A percentile compares a stretch with the other conserved stretches of the same genome.
Evolutionary conservation across 768 basidiomycete species (phyloP).

Genomic region (Pleurotus sapidus): DNA sequence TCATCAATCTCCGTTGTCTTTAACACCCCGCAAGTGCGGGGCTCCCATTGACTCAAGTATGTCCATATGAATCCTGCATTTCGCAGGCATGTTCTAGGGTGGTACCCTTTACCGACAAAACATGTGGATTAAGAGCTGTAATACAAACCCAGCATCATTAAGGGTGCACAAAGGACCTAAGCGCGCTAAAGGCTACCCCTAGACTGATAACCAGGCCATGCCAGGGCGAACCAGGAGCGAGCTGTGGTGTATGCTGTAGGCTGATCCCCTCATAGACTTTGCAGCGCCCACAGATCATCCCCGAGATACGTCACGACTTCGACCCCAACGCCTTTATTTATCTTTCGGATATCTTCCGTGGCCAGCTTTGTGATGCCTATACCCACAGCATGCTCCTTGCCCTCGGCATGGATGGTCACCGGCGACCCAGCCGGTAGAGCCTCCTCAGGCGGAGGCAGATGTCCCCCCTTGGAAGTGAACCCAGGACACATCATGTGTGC

Average conservation of each 20-base stretch:
- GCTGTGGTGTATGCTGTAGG: background rate
- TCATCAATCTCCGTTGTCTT: background rate
- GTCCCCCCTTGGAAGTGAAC: constrained; percentile 88
- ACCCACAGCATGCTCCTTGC: constrained; percentile 88
- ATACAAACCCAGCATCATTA: background rate
- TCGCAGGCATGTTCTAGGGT: background rate
- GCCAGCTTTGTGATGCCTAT: constrained; percentile 79
- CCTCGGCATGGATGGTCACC: constrained; percentile 95
- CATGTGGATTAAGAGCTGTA: background rate
- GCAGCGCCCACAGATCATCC: constrained; percentile 80
- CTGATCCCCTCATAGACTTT: constrained; percentile 45
- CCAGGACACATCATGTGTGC: constrained; percentile 98
- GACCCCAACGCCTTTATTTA: constrained; percentile 90
- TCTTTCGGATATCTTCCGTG: constrained; percentile 85
- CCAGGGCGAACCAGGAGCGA: background rate
- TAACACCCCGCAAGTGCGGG: background rate
- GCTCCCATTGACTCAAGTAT: background rate
- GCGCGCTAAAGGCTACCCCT: too few relatives aligned
- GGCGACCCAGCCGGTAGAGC: constrained; percentile 68
- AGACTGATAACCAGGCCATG: too few relatives aligned
- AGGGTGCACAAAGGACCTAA: too few relatives aligned
- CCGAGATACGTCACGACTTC: constrained; percentile 86
- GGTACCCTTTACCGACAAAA: background rate
- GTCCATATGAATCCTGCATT: background rate
- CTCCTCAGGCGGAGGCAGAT: constrained; percentile 70